Evolutionary conservation across 306 rosid species (phyloP), one percentile per base, ranked within the genome.

Genomic region (Citrullus mucosospermus): DNA sequence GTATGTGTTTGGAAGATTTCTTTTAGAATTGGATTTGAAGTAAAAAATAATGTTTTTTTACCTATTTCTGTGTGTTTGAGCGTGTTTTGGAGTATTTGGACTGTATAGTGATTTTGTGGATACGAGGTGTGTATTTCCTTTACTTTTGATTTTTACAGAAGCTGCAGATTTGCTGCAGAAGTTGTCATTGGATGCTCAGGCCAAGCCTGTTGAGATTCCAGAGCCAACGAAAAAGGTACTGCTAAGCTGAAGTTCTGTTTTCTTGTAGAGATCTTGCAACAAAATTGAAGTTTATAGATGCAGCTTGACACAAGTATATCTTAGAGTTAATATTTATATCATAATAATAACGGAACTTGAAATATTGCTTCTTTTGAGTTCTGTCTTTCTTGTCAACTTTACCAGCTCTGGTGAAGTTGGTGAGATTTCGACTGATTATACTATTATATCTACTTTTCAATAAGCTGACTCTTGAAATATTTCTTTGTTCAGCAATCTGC

Each of bases 151-250:
- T 79, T 43, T 76, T 50, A 82, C 82, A 95, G 98, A 92, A 86
- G 85, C 99, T 61, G 81, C 91, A 81, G 99, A 96, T 81, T 91
- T 96, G 90, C 81, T 92, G 2, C 97, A 95, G 90, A 96, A 91
- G 87, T 79, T 95, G 85, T 65, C 99, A 0, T 41, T 95, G 63
- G 99, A 91, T 34, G 63, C 98, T 72, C 90, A 96, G 81, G 62
- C 97, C 6, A 96, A 92, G 89, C 75, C 92, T n/a, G 34, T 91
- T 86, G 99, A 96, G 72, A 90, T 85, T 81, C 91, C 98, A 0
- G 97, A 95, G 78, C 96, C 93, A 0, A 84, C 86, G 11, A 96
- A 92, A 89, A 91, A 91, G 97, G 97, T 77, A 28, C 17, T 55
- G 53, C 48, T 16, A 14, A 12, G 67, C 3, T 12, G 72, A 25